These are phyloP conservation scores for Zalerion maritima DNA, from an alignment of 495 filamentous ascomycete genomes.

Conservation along the genomic window DNA sequence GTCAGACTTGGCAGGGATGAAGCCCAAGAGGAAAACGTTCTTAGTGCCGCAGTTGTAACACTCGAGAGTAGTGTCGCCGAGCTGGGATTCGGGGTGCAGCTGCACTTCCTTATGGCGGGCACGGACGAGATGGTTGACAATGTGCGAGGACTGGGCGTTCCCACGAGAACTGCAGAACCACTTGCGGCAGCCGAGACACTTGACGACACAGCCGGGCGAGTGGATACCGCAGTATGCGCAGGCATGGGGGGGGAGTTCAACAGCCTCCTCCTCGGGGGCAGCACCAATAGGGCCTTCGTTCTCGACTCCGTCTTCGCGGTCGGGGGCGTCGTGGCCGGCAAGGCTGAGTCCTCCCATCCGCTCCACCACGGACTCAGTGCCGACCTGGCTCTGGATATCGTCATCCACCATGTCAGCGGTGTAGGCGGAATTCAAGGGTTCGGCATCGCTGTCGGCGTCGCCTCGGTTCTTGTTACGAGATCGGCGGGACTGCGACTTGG, in stretches of 20 bases:
- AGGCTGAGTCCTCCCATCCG: slow-evolving; percentile 53
- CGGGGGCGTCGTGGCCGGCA: slow-evolving; percentile 41
- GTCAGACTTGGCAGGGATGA: slow-evolving; percentile 98
- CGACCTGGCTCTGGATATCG: slow-evolving; percentile 83
- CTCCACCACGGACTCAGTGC: slow-evolving; percentile 64
- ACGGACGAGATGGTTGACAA: slow-evolving; percentile 95
- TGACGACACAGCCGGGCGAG: slow-evolving; percentile 85
- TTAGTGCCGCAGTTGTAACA: slow-evolving; percentile 99
- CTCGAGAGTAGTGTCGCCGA: slow-evolving; percentile 93
- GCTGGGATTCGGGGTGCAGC: slow-evolving; percentile 83
- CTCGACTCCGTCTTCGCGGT: slow-evolving; percentile 31
- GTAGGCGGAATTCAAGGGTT: too few species aligned
- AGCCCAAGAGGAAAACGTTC: slow-evolving; percentile 97
- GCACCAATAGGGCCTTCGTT: slow-evolving; percentile 9
- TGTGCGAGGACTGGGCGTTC: slow-evolving; percentile 92
- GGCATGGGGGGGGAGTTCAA: slow-evolving; percentile 85
- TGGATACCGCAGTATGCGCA: slow-evolving; percentile 99
- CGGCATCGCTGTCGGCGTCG: slow-evolving; percentile 76
- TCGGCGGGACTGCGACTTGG: too few species aligned
- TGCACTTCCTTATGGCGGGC: slow-evolving; percentile 98
- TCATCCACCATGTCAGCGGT: slow-evolving; percentile 79
- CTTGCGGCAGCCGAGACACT: slow-evolving; percentile 88
- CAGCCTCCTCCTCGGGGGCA: slow-evolving; percentile 84
- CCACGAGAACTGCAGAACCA: slow-evolving; percentile 99
- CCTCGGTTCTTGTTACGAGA: slow-evolving; percentile 37